A percentile compares a stretch with the other conserved stretches of the same genome.
Evolutionary conservation across 2,329 filamentous ascomycete species (phyloP).

Genomic region (Sarocladiaceae sp.): DNA sequence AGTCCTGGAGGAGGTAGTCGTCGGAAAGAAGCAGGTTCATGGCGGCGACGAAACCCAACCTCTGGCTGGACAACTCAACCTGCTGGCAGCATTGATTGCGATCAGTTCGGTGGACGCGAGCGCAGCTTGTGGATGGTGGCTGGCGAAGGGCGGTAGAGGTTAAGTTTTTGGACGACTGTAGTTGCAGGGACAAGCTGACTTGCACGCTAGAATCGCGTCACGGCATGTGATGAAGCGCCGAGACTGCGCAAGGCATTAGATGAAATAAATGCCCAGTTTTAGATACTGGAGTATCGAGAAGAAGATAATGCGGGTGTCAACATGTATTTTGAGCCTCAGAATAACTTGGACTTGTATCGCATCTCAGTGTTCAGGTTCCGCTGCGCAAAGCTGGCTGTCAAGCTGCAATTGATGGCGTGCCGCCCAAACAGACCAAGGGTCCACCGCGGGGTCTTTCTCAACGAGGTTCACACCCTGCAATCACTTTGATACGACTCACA

Average conservation of each 20-base stretch:
- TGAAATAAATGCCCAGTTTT: no score
- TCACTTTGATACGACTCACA: not conserved
- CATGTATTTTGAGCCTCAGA: no score
- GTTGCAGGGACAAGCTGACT: not conserved
- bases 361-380: no score
- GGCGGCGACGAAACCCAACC: constrained; percentile 11
- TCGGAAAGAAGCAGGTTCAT: constrained; percentile 61
- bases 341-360: no score
- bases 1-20: constrained; percentile 69
- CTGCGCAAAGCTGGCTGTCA: no score
- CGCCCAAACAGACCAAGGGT: no score
- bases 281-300: no score
- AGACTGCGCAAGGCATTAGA: no score
- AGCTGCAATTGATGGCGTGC: no score
- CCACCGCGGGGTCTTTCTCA: constrained; percentile 6
- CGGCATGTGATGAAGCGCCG: no score
- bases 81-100: constrained; percentile 3
- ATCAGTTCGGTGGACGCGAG: not conserved
- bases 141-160: not conserved
- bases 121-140: not conserved
- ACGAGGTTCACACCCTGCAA: constrained; percentile 1
- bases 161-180: not conserved
- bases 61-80: not conserved
- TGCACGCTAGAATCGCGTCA: not conserved
- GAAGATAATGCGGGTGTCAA: no score